Conservation (phyloP, 768 basidiomycete species). For the Auricularia sp. region DNA sequence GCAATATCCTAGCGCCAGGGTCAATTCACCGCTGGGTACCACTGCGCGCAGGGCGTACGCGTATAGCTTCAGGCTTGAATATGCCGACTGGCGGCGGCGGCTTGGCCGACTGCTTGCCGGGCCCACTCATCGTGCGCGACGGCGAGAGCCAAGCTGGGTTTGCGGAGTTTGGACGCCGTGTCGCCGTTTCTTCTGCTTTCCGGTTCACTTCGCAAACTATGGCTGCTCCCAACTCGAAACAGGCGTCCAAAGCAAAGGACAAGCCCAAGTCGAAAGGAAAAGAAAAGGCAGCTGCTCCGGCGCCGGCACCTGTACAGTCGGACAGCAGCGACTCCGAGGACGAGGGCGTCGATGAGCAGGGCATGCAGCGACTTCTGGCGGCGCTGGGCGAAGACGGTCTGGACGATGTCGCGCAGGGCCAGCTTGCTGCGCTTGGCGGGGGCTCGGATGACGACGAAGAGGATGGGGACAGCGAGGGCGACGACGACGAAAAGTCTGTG, state of each 20-base stretch:
- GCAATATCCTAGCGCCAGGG: conserved; percentile 56
- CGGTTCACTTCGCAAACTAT: too few species aligned
- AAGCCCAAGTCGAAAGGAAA: too few species aligned
- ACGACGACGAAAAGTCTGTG: conserved; percentile 17
- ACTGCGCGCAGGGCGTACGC: conserved; percentile 10
- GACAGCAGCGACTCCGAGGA: conserved; percentile 20
- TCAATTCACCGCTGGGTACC: background rate
- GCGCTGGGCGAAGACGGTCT: conserved; percentile 55
- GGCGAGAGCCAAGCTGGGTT: background rate
- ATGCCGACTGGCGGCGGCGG: conserved; percentile 11
- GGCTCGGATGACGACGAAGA: conserved; percentile 15
- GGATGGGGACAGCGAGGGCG: conserved; percentile 18
- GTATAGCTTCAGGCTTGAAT: conserved; percentile 21
- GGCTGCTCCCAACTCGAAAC: too few species aligned
- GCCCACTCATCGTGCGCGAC: background rate
- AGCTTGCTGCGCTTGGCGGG: conserved; percentile 35
- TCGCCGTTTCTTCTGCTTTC: background rate
- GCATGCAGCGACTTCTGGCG: conserved; percentile 46
- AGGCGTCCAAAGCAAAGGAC: too few species aligned
- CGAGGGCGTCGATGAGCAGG: conserved; percentile 44
- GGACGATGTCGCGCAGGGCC: conserved; percentile 52
- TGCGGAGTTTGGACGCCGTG: background rate
- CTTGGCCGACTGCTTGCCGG: background rate
- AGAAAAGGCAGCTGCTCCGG: background rate
- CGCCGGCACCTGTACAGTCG: background rate